Percentiles rank a stretch among this genome's conserved stretches.
Conservation (phyloP, 2,329 filamentous ascomycete genomes). For the Microthyrium microscopicum region DNA sequence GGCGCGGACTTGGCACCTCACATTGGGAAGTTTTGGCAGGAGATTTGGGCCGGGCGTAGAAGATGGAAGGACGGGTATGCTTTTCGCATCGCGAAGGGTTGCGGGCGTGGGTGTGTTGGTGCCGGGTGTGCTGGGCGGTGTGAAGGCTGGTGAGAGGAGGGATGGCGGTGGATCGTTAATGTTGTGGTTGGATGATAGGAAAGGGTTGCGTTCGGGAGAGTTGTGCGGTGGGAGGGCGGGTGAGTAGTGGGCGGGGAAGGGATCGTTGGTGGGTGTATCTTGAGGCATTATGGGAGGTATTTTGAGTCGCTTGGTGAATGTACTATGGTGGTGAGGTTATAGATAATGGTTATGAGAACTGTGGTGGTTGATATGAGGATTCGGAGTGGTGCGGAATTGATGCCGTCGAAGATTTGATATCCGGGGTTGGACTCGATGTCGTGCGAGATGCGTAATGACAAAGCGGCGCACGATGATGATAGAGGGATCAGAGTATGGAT, state of each 20-base stretch:
- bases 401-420: too few species aligned
- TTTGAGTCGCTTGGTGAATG: too few species aligned
- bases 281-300: conserved; percentile 6
- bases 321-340: background rate
- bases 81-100: conserved; percentile 22
- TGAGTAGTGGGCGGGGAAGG: conserved; percentile 36
- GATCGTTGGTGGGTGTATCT: conserved; percentile 3
- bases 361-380: too few species aligned
- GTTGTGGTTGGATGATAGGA: conserved; percentile 21
- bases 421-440: too few species aligned
- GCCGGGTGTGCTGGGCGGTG: conserved; percentile 16
- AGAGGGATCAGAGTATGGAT: background rate
- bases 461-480: background rate
- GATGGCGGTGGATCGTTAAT: conserved; percentile 20
- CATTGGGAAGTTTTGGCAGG: conserved; percentile 56
- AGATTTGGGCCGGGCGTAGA: conserved; percentile 42
- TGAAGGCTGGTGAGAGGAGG: conserved; percentile 30
- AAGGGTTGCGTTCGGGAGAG: conserved; percentile 20
- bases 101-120: conserved; percentile 15
- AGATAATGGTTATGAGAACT: background rate
- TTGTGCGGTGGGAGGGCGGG: conserved; percentile 34
- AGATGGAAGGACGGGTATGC: conserved; percentile 26
- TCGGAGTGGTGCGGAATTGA: too few species aligned
- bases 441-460: too few species aligned
- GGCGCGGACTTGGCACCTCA: conserved; percentile 88